Conservation (phyloP, 768 basidiomycete genomes). For the Coprinopsis cinerea region DNA sequence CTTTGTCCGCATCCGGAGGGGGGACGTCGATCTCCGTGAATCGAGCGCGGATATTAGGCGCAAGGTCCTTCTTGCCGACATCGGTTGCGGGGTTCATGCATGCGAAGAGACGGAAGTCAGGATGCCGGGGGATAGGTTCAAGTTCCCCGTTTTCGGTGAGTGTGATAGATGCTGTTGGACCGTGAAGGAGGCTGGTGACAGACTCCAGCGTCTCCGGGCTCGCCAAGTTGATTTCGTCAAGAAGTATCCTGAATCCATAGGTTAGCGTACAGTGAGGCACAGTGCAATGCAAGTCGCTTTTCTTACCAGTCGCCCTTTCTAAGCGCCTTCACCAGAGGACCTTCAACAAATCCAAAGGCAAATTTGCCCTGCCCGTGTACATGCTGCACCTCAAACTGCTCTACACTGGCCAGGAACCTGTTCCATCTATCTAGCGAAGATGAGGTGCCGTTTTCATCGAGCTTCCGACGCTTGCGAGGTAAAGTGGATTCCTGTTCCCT, state of each 20-base stretch:
- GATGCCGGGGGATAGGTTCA: conserved; percentile 85
- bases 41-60: conserved; percentile 80
- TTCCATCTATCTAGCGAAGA: conserved; percentile 57
- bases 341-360: conserved; percentile 93
- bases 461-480: conserved; percentile 69
- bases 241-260: conserved; percentile 61
- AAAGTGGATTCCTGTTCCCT: conserved; percentile 24
- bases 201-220: conserved; percentile 93
- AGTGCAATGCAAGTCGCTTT: conserved; percentile 13
- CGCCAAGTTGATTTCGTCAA: conserved; percentile 96
- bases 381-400: conserved; percentile 83
- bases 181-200: conserved; percentile 79
- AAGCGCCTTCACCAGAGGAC: conserved; percentile 88
- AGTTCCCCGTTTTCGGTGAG: conserved; percentile 90
- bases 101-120: conserved; percentile 93
- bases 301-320: conserved; percentile 87
- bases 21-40: conserved; percentile 96
- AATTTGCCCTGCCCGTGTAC: conserved; percentile 86
- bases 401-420: conserved; percentile 58
- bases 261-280: conserved; percentile 4
- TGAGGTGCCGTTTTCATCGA: conserved; percentile 35
- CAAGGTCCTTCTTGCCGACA: conserved; percentile 96
- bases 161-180: conserved; percentile 84
- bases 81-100: conserved; percentile 99
- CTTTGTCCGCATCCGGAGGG: conserved; percentile 88